Evolutionary conservation across 2,329 filamentous ascomycete species (phyloP), one percentile per base, ranked within the genome.

Genomic region (Xylariomycetidae sp.): DNA sequence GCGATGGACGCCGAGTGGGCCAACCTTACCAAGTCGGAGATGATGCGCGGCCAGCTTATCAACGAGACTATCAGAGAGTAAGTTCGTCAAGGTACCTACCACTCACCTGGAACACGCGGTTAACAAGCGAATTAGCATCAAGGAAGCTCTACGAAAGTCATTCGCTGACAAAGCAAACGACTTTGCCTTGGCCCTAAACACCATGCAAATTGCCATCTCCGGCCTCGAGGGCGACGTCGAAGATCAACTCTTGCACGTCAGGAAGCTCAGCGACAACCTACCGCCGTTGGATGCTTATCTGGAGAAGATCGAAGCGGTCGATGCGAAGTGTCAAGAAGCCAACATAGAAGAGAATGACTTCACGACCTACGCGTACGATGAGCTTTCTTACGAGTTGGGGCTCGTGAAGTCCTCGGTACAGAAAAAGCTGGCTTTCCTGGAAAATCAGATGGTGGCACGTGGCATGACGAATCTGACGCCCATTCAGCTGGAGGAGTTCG

Each of bases 311-410:
- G 85, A 79, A 10, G 78, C 77, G 9, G 74, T 96, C 29, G 89
- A 95, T 53, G 77, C 79, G 43, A 87, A 95, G 62, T 98, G 92
- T 57, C 76, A 82, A 39, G 90, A 96, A 65, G 92, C 92, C 42
- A 96, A 98, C 58, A 95, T 98, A 44, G 92, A 98, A 61, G 92
- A 98, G 54, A 98, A 98, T 60, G 92, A 98, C 65, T 96, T 92
- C 60, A 98, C 92, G n/a, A 96, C 90, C 7, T 96, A 96, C 63
- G 95, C 90, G 8, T 92, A 96, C 58, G 92, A 98, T 56, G 92
- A 98, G 62, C 73, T 98, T 25, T 79, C 80, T 39, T 98, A 98
- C 63, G 92, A 98, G 63, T 73, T 96, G 38, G 81, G 86, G 12
- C 73, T 98, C 19, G 92, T 96, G 37, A 89, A 88, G 57, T 82